phyloP scores from a whole-genome alignment of 495 filamentous ascomycete genomes.

The Collariella sp. region DNA sequence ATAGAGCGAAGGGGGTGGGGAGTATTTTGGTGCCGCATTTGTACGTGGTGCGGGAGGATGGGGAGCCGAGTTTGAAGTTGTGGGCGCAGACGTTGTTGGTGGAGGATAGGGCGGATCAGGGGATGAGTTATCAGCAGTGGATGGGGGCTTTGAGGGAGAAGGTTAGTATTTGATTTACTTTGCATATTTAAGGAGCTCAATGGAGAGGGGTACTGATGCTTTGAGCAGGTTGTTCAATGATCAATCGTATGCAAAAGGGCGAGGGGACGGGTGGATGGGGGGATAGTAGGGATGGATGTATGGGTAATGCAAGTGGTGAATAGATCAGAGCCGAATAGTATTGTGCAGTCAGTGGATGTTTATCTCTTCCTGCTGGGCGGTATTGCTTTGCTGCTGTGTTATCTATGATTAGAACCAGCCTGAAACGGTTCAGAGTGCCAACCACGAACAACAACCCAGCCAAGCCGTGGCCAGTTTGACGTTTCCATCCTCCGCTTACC shows the following conservation, averaged over 20 bases:
- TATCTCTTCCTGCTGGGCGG: neutral
- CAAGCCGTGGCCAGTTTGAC: too few relatives aligned
- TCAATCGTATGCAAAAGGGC: neutral
- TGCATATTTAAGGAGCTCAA: neutral
- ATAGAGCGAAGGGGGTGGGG: slow-evolving; percentile 73
- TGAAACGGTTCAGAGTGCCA: too few relatives aligned
- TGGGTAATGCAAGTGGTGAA: slow-evolving; percentile 2
- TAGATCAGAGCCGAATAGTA: slow-evolving; percentile 4
- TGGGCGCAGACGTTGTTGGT: slow-evolving; percentile 96
- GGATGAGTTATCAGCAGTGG: slow-evolving; percentile 86
- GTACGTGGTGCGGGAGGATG: slow-evolving; percentile 90
- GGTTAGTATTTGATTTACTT: slow-evolving; percentile 51
- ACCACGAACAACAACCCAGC: too few relatives aligned
- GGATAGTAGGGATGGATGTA: neutral
- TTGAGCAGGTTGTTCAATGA: slow-evolving; percentile 16
- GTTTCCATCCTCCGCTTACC: too few relatives aligned
- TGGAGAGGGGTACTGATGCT: neutral
- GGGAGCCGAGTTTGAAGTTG: slow-evolving; percentile 86
- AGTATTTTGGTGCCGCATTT: slow-evolving; percentile 87
- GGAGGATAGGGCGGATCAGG: slow-evolving; percentile 90
- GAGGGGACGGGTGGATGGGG: neutral
- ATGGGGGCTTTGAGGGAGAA: slow-evolving; percentile 90
- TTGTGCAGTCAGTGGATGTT: neutral
- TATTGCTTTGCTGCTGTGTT: neutral
- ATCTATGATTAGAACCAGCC: too few relatives aligned